Base-by-base conservation (phyloP, 192 early-diverging fungal genomes). In the Phlyctochytrium arcticum region DNA sequence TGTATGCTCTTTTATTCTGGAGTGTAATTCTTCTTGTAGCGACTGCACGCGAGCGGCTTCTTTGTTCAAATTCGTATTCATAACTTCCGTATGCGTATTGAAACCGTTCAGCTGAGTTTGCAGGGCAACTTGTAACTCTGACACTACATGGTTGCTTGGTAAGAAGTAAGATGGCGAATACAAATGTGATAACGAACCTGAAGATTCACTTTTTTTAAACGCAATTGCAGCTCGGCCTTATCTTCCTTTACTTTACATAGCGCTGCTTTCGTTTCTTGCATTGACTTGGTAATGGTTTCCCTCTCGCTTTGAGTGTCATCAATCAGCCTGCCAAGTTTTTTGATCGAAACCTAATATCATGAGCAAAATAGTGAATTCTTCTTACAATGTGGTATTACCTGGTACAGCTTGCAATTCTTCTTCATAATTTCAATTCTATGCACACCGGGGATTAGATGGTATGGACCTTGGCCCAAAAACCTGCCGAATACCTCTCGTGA, bases 291-390 rank as follows among this genome's bases (percentile, higher is more conserved):
- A 0, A 57, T 27, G 0, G 9, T 48, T 19, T 39, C 35, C 29
- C 55, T 69, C 19, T 51, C 50, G 6, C 31, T 26, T 21, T 62
- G 49, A 9, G 37, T 39, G 3, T 62, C 50, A 24, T 54, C 27
- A 30, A 69, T 62, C 3, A 69, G 12, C 54, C 33, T 51, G 33
- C 48, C 67, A 7, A 69, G 50, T 10, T 55, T 69, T 36, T 62
- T 50, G 15, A 69, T 19, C 21, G 48, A 61, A 33, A 69, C 54
- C 49, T 58, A 34, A 54, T 3, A 35, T n/a, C 2, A 57, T n/a
- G 12, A 12, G 39, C 39, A 2, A n/a, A 12, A 44, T n/a, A 1
- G 12, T 44, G 39, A 44, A 44, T 17, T 26, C 24, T 17, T 10
- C 46, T 27, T 24, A 48, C 5, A 5, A 26, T 23, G 5, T 27